These are phyloP conservation scores for Rhodotorula taiwanensis DNA, from an alignment of 768 basidiomycete genomes.

Conservation along the genomic window DNA sequence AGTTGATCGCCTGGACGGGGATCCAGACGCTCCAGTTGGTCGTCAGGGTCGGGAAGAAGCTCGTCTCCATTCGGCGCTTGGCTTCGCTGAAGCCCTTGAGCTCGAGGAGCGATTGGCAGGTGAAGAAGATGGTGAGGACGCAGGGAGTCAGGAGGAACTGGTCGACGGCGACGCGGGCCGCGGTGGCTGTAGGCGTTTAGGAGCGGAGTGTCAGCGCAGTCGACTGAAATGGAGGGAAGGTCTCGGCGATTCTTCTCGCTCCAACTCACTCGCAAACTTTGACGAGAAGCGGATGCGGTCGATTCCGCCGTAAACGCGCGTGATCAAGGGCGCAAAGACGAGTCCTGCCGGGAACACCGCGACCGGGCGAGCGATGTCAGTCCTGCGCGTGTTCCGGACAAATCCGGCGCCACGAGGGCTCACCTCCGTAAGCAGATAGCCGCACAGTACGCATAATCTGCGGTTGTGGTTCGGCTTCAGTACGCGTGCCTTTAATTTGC, in stretches of 20 bases:
- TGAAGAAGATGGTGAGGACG: slow-evolving; percentile 58
- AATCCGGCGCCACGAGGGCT: neutral
- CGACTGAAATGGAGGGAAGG: too few species aligned
- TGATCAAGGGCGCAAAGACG: slow-evolving; percentile 73
- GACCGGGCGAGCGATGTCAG: slow-evolving; percentile 63
- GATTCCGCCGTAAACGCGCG: slow-evolving; percentile 71
- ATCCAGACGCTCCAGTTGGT: slow-evolving; percentile 58
- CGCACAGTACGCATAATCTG: slow-evolving; percentile 20
- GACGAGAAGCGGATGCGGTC: slow-evolving; percentile 59
- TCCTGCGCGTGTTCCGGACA: too few species aligned
- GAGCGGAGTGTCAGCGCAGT: neutral
- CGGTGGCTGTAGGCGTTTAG: neutral
- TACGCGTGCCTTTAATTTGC: too few species aligned
- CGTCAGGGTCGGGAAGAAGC: slow-evolving; percentile 64
- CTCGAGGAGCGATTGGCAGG: slow-evolving; percentile 71
- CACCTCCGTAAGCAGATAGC: slow-evolving; percentile 22
- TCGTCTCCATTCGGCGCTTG: slow-evolving; percentile 54
- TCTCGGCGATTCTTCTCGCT: too few species aligned
- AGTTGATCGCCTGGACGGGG: slow-evolving; percentile 60
- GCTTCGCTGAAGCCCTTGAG: slow-evolving; percentile 58
- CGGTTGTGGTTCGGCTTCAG: neutral
- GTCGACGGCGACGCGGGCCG: slow-evolving; percentile 64
- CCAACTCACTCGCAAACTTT: slow-evolving; percentile 6
- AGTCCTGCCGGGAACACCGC: too few species aligned
- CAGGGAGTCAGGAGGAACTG: slow-evolving; percentile 71